Conservation (phyloP, 768 basidiomycete genomes). For the Suillus fuscotomentosus region DNA sequence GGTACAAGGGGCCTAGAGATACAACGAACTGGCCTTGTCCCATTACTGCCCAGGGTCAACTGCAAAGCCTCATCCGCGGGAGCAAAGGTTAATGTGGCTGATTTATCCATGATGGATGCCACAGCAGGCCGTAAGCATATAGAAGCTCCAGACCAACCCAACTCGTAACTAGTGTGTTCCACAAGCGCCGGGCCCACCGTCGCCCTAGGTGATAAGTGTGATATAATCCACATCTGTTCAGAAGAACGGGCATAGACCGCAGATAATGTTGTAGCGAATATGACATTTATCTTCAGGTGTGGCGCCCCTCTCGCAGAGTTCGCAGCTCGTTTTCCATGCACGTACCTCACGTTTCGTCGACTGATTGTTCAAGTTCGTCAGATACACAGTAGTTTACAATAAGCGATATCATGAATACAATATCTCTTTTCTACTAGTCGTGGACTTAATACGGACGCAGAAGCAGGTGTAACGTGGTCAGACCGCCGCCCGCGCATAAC, state of each 20-base stretch:
- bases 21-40: conserved; percentile 16
- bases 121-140: not conserved
- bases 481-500: no score
- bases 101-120: not conserved
- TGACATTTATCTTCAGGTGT: not conserved
- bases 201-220: not conserved
- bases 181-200: not conserved
- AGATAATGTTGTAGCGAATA: not conserved
- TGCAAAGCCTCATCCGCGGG: not conserved
- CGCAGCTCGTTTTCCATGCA: not conserved
- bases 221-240: not conserved
- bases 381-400: not conserved
- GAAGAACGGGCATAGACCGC: not conserved
- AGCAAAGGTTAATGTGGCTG: not conserved
- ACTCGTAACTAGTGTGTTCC: not conserved
- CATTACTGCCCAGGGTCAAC: conserved; percentile 3
- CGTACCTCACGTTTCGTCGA: not conserved
- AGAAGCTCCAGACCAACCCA: not conserved
- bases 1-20: conserved; percentile 25
- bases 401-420: not conserved
- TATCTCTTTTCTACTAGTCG: not conserved
- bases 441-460: no score
- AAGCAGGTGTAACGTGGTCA: no score
- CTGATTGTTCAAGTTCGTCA: not conserved
- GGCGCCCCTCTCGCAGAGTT: no score